Percentiles rank a stretch among this genome's conserved stretches.
phyloP scores from a whole-genome alignment of 306 rosid genomes.

The Benincasa hispida region DNA sequence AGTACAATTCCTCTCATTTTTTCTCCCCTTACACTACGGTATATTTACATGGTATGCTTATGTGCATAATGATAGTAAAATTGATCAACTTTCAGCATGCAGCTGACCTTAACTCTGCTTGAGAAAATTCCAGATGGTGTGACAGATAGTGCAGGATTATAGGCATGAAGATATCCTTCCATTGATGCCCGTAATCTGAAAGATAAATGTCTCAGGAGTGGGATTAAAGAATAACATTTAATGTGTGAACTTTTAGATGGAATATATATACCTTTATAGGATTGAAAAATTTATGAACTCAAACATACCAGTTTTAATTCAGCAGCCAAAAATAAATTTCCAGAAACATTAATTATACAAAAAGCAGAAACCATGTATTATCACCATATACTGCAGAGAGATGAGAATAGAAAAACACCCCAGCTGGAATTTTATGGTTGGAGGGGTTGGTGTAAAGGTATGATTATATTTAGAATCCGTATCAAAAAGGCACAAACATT shows the following conservation, averaged over 20 bases:
- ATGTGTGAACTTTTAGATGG: neutral
- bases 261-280: neutral
- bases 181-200: conserved; percentile 81
- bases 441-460: neutral
- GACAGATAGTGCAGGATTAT: conserved; percentile 49
- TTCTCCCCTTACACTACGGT: neutral
- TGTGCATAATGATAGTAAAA: neutral
- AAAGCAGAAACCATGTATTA: neutral
- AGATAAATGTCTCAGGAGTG: conserved; percentile 1
- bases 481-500: neutral
- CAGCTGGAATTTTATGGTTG: neutral
- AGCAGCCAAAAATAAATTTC: neutral
- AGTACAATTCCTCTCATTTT: neutral
- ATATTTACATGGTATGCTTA: neutral
- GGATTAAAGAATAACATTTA: neutral
- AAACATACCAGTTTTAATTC: neutral
- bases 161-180: conserved; percentile 88
- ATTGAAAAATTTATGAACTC: neutral
- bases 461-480: neutral
- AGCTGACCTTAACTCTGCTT: conserved; percentile 79
- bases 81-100: conserved; percentile 16
- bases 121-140: conserved; percentile 84
- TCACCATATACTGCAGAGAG: neutral
- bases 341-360: neutral
- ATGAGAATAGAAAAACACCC: neutral